A percentile compares a stretch with the other conserved stretches of the same genome.
Conservation (phyloP, 2,329 filamentous ascomycete genomes). For the Tolypocladium album region DNA sequence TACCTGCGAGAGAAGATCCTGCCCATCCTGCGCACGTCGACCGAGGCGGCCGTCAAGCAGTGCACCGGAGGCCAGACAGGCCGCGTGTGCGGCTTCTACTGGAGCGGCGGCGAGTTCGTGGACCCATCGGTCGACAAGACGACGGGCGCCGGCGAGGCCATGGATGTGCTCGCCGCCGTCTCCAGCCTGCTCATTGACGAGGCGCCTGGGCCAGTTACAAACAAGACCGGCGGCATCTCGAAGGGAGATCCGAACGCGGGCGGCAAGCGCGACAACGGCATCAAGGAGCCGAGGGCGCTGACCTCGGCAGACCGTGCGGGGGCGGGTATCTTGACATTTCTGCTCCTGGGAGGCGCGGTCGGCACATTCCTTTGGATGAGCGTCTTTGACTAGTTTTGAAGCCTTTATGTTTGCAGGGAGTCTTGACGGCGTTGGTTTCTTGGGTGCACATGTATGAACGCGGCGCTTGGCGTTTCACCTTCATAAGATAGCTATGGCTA, state of each 20-base stretch:
- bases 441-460: background rate
- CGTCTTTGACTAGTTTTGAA: conserved; percentile 13
- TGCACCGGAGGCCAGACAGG: conserved; percentile 50
- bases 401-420: background rate
- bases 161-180: conserved; percentile 46
- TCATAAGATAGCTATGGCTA: background rate
- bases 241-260: conserved; percentile 30
- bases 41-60: conserved; percentile 47
- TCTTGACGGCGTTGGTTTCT: background rate
- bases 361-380: conserved; percentile 42
- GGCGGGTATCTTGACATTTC: conserved; percentile 35
- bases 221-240: conserved; percentile 38
- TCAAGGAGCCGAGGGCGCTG: conserved; percentile 16
- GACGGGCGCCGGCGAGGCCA: conserved; percentile 46
- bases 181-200: conserved; percentile 34
- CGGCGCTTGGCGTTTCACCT: background rate
- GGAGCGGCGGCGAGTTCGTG: conserved; percentile 36
- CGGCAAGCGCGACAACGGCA: conserved; percentile 17
- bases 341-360: conserved; percentile 28
- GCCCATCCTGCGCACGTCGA: conserved; percentile 45
- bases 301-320: conserved; percentile 35
- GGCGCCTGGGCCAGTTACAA: conserved; percentile 30
- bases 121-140: conserved; percentile 41
- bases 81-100: conserved; percentile 54
- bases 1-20: conserved; percentile 43